These are phyloP conservation scores for Phoenix dactylifera DNA, from an alignment of 176 grass and related monocot genomes.

Conservation along the genomic window DNA sequence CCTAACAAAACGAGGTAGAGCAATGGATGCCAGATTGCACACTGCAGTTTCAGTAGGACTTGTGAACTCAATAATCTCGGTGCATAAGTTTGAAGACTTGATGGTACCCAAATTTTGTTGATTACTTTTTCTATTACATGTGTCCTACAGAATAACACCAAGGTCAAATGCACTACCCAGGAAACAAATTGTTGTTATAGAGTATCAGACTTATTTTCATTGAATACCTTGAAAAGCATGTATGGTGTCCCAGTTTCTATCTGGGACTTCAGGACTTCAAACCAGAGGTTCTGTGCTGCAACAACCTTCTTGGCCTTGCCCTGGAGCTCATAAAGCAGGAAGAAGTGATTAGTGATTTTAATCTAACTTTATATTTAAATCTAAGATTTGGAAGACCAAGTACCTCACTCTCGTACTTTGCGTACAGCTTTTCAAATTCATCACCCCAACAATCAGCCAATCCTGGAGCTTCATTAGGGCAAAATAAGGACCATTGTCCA, in stretches of 20 bases:
- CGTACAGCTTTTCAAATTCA: slow-evolving; percentile 78
- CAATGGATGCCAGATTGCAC: slow-evolving; percentile 94
- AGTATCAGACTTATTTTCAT: not conserved
- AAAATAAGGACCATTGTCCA: slow-evolving; percentile 90
- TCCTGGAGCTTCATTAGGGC: slow-evolving; percentile 94
- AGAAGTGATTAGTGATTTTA: slow-evolving; percentile 6
- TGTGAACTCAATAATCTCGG: slow-evolving; percentile 92
- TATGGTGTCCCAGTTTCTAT: slow-evolving; percentile 98
- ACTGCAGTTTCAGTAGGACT: slow-evolving; percentile 93
- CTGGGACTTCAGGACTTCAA: slow-evolving; percentile 96
- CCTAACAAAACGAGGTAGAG: slow-evolving; percentile 85
- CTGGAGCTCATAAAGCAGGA: slow-evolving; percentile 28
- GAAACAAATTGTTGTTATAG: too few species aligned
- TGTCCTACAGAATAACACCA: slow-evolving; percentile 46
- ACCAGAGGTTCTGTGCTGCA: slow-evolving; percentile 87
- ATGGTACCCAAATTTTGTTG: slow-evolving; percentile 98
- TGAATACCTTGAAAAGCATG: slow-evolving; percentile 93
- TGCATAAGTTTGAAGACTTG: slow-evolving; percentile 97
- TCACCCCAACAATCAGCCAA: slow-evolving; percentile 90
- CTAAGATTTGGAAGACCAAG: not conserved
- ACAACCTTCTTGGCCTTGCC: slow-evolving; percentile 92
- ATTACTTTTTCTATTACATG: slow-evolving; percentile 98
- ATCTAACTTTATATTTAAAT: slow-evolving; percentile 1
- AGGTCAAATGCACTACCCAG: slow-evolving; percentile 6
- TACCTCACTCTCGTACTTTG: slow-evolving; percentile 79